phyloP scores from a whole-genome alignment of 495 filamentous ascomycete species.

The Friedmanniomyces simplex region DNA sequence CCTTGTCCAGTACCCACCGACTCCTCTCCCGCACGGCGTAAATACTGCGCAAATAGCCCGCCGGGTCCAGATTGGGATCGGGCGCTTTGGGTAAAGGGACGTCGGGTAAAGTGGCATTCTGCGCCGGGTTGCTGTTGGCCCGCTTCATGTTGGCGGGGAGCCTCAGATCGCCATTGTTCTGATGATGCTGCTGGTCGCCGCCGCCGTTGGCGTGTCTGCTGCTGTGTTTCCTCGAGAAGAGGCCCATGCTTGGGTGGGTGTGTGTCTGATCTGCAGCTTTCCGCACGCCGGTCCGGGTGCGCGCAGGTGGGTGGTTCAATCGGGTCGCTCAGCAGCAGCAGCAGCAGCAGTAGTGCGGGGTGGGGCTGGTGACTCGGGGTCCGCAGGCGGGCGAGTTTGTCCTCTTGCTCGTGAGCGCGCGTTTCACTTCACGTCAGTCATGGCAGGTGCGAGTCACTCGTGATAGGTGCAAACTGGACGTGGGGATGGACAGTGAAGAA shows the following conservation, averaged over 20 bases:
- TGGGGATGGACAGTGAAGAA: background rate
- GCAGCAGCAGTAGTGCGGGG: too few relatives aligned
- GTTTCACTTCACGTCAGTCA: background rate
- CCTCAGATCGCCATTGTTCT: conserved; percentile 13
- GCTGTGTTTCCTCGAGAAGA: background rate
- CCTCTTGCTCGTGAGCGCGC: background rate
- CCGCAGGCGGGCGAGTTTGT: too few relatives aligned
- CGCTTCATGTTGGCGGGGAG: conserved; percentile 11
- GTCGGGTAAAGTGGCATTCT: conserved; percentile 33
- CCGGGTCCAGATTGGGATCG: conserved; percentile 83
- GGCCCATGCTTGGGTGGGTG: background rate
- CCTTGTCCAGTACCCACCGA: conserved; percentile 62
- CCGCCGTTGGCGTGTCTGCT: background rate
- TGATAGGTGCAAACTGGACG: too few relatives aligned
- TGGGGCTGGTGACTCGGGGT: background rate
- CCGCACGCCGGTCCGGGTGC: background rate
- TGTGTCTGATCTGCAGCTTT: background rate
- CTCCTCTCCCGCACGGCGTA: conserved; percentile 76
- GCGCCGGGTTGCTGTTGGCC: conserved; percentile 15
- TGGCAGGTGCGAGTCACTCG: background rate
- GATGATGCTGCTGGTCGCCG: background rate
- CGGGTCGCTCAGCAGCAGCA: background rate
- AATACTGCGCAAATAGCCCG: conserved; percentile 83
- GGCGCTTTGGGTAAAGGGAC: conserved; percentile 74
- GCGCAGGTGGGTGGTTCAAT: background rate